Conservation (phyloP, 108 stramenopile genomes). For the Stephanodiscus minutulus region DNA sequence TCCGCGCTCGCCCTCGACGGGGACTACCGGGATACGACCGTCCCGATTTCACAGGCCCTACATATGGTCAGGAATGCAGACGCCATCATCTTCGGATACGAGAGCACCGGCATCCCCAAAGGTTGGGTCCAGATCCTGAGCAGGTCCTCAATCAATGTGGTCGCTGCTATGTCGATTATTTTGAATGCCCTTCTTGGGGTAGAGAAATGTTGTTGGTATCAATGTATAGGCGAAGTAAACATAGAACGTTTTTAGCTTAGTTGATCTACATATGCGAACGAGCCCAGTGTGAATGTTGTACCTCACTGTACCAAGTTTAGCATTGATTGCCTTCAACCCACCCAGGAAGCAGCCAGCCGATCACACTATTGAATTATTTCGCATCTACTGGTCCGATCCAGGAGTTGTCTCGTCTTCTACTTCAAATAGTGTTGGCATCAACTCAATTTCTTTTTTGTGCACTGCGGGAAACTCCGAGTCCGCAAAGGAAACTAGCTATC, state of each 20-base stretch:
- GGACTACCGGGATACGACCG: not conserved
- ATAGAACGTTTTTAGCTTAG: not conserved
- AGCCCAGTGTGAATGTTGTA: too few relatives aligned
- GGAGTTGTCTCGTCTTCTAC: not conserved
- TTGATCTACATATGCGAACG: too few relatives aligned
- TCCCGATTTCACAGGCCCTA: constrained; percentile 16
- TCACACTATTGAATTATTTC: not conserved
- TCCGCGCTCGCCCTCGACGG: constrained; percentile 42
- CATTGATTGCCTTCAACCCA: too few relatives aligned
- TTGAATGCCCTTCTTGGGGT: constrained; percentile 25
- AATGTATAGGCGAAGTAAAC: not conserved
- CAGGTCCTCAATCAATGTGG: constrained; percentile 50
- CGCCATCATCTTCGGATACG: constrained; percentile 48
- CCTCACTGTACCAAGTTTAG: too few relatives aligned
- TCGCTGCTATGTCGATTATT: constrained; percentile 52
- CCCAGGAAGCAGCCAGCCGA: not conserved
- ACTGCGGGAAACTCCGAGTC: too few relatives aligned
- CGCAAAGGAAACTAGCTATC: too few relatives aligned
- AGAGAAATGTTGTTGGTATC: not conserved
- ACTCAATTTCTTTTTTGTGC: too few relatives aligned
- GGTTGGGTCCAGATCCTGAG: constrained; percentile 47
- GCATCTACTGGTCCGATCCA: not conserved
- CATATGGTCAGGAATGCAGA: constrained; percentile 13
- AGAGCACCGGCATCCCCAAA: constrained; percentile 49
- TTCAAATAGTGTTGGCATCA: too few relatives aligned